Evolutionary conservation across 106 monocot species (phyloP), one percentile per base, ranked within the genome.

Genomic region (Xerophyta viscosa): DNA sequence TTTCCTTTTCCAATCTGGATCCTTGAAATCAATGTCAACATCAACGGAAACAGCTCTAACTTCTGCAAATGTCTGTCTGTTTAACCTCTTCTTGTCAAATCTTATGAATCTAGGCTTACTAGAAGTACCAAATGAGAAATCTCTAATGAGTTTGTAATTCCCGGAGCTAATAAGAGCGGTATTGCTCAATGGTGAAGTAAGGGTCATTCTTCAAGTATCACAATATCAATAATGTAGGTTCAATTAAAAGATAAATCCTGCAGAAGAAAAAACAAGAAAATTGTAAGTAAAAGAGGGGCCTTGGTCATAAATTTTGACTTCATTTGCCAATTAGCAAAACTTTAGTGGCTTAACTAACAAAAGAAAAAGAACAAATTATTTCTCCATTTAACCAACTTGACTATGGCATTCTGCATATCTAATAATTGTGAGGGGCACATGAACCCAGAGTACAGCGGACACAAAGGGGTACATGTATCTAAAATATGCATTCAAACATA

Each of bases 1-100:
- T 4, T 70, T 48, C 30, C 29, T 79, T 67, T 84, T 75, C 84
- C 84, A 79, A n/a, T 79, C 56, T 42, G 84, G 71, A 56, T 79
- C 41, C 24, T 54, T 63, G 61, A 79, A 79, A 48, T 84, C 75
- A 66, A 79, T 47, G 14, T 71, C 64, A 19, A 71, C 61, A 14
- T 68, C 66, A 20, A 44, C 36, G 18, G 47, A 8, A 41, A 56
- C 50, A 51, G 78, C 66, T 64, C 52, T 71, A 48, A 56, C 42
- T 27, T 73, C 37, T 52, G 65, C 18, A 13, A 14, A 23, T 20
- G 12, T 28, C 17, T 52, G 60, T 60, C 52, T 31, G 2, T 45
- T 49, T 67, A 29, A 68, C 19, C 29, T 18, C 24, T 56, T 57
- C 55, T 44, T 68, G 43, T 60, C 36, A 24, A 29, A 54, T 18